Evolutionary conservation across 352 stramenopile genomes (phyloP).

Genomic region (Phytophthora fragariaefolia): DNA sequence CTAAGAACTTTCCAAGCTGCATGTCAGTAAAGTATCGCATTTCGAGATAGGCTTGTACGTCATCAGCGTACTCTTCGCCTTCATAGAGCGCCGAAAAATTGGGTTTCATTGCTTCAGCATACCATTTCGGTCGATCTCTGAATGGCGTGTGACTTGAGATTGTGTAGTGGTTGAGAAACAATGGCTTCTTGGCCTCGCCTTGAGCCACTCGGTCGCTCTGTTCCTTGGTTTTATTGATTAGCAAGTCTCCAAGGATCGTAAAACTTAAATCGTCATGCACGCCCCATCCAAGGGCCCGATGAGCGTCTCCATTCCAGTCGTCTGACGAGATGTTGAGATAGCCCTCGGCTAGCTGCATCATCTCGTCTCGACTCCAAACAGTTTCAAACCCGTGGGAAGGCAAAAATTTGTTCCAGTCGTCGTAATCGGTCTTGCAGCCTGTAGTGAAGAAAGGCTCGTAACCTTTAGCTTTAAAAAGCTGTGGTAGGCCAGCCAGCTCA

Average conservation of each 20-base stretch:
- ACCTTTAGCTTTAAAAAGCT: constrained; percentile 57
- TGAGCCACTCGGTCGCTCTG: constrained; percentile 32
- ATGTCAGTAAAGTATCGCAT: constrained; percentile 61
- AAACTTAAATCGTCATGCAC: constrained; percentile 65
- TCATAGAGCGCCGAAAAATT: constrained; percentile 49
- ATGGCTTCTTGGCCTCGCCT: constrained; percentile 42
- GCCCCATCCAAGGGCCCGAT: constrained; percentile 40
- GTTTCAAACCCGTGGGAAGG: constrained; percentile 58
- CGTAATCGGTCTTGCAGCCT: constrained; percentile 50
- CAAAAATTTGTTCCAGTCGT: constrained; percentile 58
- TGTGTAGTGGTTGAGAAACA: constrained; percentile 65
- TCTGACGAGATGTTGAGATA: constrained; percentile 40
- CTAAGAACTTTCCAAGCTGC: constrained; percentile 57
- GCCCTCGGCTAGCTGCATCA: constrained; percentile 45
- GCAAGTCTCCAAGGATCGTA: constrained; percentile 50
- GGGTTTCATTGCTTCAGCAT: constrained; percentile 33
- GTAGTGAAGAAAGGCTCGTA: constrained; percentile 62
- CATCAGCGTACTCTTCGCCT: constrained; percentile 25
- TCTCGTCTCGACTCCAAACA: constrained; percentile 46
- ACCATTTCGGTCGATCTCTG: constrained; percentile 47
- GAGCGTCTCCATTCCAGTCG: constrained; percentile 37
- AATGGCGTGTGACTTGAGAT: constrained; percentile 65
- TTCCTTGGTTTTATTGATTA: constrained; percentile 54
- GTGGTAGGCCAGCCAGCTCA: constrained; percentile 48
- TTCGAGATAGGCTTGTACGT: constrained; percentile 48